Percentiles rank a stretch among this genome's conserved stretches.
Evolutionary conservation across 1,284 basidiomycete species (phyloP).

Genomic region (Ustilago nuda): DNA sequence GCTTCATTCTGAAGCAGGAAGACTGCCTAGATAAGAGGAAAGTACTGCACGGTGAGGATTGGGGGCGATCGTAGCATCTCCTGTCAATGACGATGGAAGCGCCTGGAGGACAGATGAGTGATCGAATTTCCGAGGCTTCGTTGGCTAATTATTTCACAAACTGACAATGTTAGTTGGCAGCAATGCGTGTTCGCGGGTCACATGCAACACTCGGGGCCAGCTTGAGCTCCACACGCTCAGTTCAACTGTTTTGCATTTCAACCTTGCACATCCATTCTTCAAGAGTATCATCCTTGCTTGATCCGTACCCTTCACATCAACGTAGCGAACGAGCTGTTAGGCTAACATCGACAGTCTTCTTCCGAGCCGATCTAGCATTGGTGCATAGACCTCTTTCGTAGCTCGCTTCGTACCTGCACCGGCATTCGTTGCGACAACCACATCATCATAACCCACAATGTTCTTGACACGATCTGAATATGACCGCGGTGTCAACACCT

Average conservation of each 20-base stretch:
- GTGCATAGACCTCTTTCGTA: background rate
- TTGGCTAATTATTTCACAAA: background rate
- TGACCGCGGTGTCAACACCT: slow-evolving; percentile 97
- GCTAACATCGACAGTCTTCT: background rate
- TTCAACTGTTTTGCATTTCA: slow-evolving; percentile 15
- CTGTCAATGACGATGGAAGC: background rate
- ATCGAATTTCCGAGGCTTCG: slow-evolving; percentile 27
- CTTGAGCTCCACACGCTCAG: slow-evolving; percentile 31
- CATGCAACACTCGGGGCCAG: slow-evolving; percentile 34
- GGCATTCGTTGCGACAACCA: background rate
- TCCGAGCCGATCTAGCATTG: background rate
- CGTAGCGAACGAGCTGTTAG: background rate
- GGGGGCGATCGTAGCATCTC: background rate
- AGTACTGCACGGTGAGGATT: background rate
- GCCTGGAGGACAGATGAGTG: slow-evolving; percentile 18
- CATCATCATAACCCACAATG: slow-evolving; percentile 70
- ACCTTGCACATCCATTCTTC: slow-evolving; percentile 17
- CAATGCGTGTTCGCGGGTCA: slow-evolving; percentile 44
- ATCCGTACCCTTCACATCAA: slow-evolving; percentile 4
- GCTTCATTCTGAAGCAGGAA: background rate
- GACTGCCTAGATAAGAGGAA: background rate
- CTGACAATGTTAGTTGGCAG: slow-evolving; percentile 16
- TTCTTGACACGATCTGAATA: slow-evolving; percentile 94
- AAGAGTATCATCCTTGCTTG: slow-evolving; percentile 8
- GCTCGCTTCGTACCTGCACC: background rate